Base-by-base conservation (phyloP, 352 stramenopile species). In the Phytophthora parvispora region DNA sequence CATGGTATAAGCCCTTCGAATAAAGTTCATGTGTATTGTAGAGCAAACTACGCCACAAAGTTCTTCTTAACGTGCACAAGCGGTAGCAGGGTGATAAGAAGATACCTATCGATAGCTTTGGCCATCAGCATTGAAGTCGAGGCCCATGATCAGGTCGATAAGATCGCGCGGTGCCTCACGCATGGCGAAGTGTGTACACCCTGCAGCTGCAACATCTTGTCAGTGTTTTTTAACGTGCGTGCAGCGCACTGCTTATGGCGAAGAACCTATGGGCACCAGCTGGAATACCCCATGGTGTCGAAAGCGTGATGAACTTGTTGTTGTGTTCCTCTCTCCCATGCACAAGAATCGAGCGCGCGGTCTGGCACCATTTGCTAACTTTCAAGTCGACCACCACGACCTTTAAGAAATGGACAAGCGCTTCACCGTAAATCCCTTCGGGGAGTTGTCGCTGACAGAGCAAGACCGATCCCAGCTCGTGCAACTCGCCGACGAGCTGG, bases 391-490 rank as follows among this genome's bases (percentile, higher is more conserved):
- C 38, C 18, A 22, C 15, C 18, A 22, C 38, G 38, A n/a, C n/a
- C n/a, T n/a, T n/a, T n/a, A 22, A 47, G 9, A 7, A 22, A 47
- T n/a, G 15, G 18, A 47, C 43, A 50, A 50, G 12, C 43, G 43
- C 20, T 50, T 50, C 22, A 50, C 43, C 6, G 43, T 50, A 8
- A 50, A 50, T 20, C 43, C 43, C 43, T 50, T 50, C 20, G 43
- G 20, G 4, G 20, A 27, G 20, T 29, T 50, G 43, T 12, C 20
- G 5, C 43, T 50, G 6, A 50, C 49, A 53, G 13, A 16, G 6
- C 42, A 60, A 61, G 59, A 58, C 42, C 40, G 53, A 22, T 47
- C 65, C 50, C 54, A 76, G 55, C 53, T 52, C 29, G 36, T 54
- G 20, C 51, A 64, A 5, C 56, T 69, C 40, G 52, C 54, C 0